phyloP scores from a whole-genome alignment of 257 asterid genomes.

The Marsdenia floribunda region DNA sequence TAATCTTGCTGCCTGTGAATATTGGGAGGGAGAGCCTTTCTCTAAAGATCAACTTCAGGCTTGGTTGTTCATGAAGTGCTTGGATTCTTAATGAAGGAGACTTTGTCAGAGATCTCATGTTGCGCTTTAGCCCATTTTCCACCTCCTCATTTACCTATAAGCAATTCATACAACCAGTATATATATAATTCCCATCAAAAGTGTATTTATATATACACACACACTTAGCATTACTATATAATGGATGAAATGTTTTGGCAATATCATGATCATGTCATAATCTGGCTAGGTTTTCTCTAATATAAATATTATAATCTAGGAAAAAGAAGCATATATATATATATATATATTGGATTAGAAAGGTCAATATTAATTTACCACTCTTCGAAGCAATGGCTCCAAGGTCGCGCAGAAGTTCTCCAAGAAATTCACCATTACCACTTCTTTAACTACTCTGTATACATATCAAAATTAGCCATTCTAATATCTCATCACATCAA shows the following conservation, averaged over 20 bases:
- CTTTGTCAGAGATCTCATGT: slow-evolving; percentile 22
- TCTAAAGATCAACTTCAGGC: slow-evolving; percentile 32
- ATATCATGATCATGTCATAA: neutral
- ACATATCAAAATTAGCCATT: neutral
- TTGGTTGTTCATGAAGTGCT: slow-evolving; percentile 25
- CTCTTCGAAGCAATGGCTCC: slow-evolving; percentile 74
- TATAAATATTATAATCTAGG: no score
- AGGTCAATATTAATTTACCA: slow-evolving; percentile 28
- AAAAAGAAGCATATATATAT: no score
- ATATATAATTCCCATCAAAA: no score
- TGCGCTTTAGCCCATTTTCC: slow-evolving; percentile 41
- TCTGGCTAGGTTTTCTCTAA: neutral
- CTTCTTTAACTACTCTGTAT: slow-evolving; percentile 57
- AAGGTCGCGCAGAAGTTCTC: slow-evolving; percentile 50
- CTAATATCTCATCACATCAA: neutral
- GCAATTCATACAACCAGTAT: neutral
- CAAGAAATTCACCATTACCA: slow-evolving; percentile 44
- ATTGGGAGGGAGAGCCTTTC: slow-evolving; percentile 36
- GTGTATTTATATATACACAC: neutral
- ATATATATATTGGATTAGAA: neutral
- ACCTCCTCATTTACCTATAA: slow-evolving; percentile 64
- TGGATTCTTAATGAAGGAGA: slow-evolving; percentile 39
- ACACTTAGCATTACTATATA: no score
- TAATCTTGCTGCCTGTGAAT: slow-evolving; percentile 56
- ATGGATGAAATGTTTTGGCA: neutral